Base-by-base conservation (phyloP, 495 filamentous ascomycete genomes). In the Hypoxylon lenormandii region DNA sequence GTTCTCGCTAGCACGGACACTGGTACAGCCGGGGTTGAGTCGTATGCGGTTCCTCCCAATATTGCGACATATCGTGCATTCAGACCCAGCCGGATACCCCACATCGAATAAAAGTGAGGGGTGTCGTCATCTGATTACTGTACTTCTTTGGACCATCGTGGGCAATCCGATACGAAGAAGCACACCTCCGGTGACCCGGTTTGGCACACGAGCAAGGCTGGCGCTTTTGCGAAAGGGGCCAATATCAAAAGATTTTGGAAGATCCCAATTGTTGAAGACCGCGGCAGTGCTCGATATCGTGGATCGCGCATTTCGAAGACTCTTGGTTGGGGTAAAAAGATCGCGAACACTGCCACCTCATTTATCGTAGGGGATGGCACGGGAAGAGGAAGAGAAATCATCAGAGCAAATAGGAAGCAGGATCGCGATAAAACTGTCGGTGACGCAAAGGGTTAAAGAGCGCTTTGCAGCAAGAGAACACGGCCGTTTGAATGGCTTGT, bases 121-220 rank as follows among this genome's bases (percentile, higher is more conserved):
- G 68, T 48, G 40, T 62, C 68, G 52, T 63, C 62, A 70, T 63
- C 62, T 53, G 68, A 71, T 71, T 71, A 71, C 68, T 71, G 68
- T 71, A 71, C 37, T 63, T 26, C 61, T 23, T 36, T 58, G 12
- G 58, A 58, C 42, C 47, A 48, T 71, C 48, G 47, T 55, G 58
- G 68, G 30, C 30, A 46, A 59, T 63, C 10, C 26, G n/a, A 59
- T 71, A 58, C 52, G 22, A 59, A 66, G 38, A 18, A 33, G 38
- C 13, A 13, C 22, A 54, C 52, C 57, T 62, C 68, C 62, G 47
- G 62, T 66, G 62, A 66, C 62, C 62, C 62, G 68, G 68, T 53
- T 43, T 54, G 57, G 18, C 45, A 62, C 53, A 46, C 42, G n/a
- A 45, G 43, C 51, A 54, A 66, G 68, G 62, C 62, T 66, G 50